Conservation (phyloP, 495 filamentous ascomycete genomes). For the Lepraria neglecta region DNA sequence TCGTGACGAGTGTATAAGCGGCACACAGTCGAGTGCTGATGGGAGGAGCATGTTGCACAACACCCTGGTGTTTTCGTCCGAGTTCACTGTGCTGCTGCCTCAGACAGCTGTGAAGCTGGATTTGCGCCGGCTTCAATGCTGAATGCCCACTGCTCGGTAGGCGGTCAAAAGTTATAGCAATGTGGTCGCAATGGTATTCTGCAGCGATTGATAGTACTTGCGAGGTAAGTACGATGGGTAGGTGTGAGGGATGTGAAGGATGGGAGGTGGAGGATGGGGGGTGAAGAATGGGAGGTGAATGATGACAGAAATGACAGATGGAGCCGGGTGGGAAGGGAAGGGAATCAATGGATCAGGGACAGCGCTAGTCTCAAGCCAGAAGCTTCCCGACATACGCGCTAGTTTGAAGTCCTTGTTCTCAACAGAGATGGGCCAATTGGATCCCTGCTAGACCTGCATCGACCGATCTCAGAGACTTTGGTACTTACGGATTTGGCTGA, state of each 20-base stretch:
- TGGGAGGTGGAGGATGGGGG: too few relatives aligned
- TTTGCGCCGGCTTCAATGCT: conserved; percentile 22
- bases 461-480: conserved; percentile 4
- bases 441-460: not conserved
- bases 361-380: conserved; percentile 8
- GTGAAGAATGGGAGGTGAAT: not conserved
- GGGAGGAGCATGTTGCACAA: conserved; percentile 57
- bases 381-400: not conserved
- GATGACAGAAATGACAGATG: too few relatives aligned
- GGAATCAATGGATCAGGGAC: not conserved
- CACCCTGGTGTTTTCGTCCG: not conserved
- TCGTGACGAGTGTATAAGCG: conserved; percentile 43
- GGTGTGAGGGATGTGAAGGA: conserved; percentile 6
- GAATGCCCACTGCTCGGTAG: not conserved
- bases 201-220: not conserved
- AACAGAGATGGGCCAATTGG: not conserved
- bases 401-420: not conserved
- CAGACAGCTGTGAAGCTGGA: conserved; percentile 7
- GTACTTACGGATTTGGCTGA: not conserved
- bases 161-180: not conserved
- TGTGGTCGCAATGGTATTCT: conserved; percentile 4
- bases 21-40: conserved; percentile 64
- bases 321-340: too few relatives aligned
- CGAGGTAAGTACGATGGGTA: conserved; percentile 15
- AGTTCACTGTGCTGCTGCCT: conserved; percentile 7